Percentiles rank a stretch among this genome's conserved stretches.
These are phyloP conservation scores for Penicillium sp. DNA, from an alignment of 2,329 filamentous ascomycete genomes.

Conservation along the genomic window DNA sequence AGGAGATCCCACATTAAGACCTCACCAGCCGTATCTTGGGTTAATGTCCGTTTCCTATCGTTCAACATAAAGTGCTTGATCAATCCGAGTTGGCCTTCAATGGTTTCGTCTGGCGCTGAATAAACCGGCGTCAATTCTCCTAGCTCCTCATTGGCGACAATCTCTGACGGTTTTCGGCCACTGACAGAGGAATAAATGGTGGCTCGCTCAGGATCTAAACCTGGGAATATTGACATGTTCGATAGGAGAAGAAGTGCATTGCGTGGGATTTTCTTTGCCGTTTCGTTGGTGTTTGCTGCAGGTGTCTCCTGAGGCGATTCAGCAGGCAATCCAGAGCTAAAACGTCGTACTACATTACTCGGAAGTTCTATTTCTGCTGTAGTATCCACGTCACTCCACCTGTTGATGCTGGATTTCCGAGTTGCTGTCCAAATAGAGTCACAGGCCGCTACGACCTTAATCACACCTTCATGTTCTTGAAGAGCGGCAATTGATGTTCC, in stretches of 20 bases:
- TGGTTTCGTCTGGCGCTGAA: constrained; percentile 69
- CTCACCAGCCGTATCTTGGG: constrained; percentile 90
- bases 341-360: constrained; percentile 45
- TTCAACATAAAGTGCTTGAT: constrained; percentile 92
- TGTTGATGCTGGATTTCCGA: constrained; percentile 83
- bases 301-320: constrained; percentile 28
- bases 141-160: constrained; percentile 47
- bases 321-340: constrained; percentile 51
- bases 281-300: constrained; percentile 25
- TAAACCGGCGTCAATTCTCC: constrained; percentile 60
- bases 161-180: constrained; percentile 57
- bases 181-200: constrained; percentile 48
- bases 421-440: constrained; percentile 88
- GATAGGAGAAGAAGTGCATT: constrained; percentile 78
- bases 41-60: constrained; percentile 82
- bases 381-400: constrained; percentile 84
- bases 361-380: constrained; percentile 60
- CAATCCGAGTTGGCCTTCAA: constrained; percentile 91
- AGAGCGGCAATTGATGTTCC: constrained; percentile 86
- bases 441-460: constrained; percentile 59
- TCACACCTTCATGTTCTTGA: constrained; percentile 75
- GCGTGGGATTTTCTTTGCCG: constrained; percentile 63
- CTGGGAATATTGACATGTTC: constrained; percentile 74
- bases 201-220: constrained; percentile 54
- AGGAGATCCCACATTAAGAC: constrained; percentile 93